Conservation (phyloP, 169 alveolate species). For the Plasmodium sp. region DNA sequence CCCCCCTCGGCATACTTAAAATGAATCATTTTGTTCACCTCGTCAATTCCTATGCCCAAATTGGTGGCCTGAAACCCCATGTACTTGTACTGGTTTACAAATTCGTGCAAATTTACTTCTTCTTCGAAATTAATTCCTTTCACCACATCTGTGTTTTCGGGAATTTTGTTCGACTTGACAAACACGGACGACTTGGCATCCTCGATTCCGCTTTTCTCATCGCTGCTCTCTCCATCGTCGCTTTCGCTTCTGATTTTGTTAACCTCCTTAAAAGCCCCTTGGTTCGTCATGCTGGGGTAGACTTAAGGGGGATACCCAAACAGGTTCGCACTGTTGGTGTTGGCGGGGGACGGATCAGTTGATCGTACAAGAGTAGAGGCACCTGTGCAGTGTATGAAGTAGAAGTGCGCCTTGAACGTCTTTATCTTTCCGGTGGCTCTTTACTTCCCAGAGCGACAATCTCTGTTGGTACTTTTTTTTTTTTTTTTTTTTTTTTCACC, state of each 20-base stretch:
- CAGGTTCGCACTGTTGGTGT: not conserved
- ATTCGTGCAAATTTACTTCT: conserved; percentile 73
- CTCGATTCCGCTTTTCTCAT: conserved; percentile 10
- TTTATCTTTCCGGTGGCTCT: not conserved
- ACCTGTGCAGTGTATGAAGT: not conserved
- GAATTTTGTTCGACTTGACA: conserved; percentile 72
- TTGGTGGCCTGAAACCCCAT: conserved; percentile 87
- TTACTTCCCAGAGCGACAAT: not conserved
- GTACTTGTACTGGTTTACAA: conserved; percentile 77
- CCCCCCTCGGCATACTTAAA: conserved; percentile 73
- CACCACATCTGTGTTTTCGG: conserved; percentile 78
- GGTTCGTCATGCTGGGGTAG: not conserved
- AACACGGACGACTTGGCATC: conserved; percentile 69
- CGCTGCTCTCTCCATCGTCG: conserved; percentile 14
- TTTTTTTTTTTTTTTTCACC: not conserved
- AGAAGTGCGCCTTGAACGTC: not conserved
- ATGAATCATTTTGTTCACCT: conserved; percentile 83
- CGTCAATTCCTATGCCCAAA: conserved; percentile 84
- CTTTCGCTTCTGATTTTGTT: conserved; percentile 49
- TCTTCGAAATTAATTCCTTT: conserved; percentile 77
- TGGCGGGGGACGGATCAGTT: not conserved
- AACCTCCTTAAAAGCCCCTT: conserved; percentile 25
- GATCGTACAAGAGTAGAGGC: not conserved
- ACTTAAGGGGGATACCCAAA: not conserved
- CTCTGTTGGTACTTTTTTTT: not conserved